Evolutionary conservation across 2,329 filamentous ascomycete species (phyloP), one percentile per base, ranked within the genome.

Genomic region (Macroventuria anomochaeta): DNA sequence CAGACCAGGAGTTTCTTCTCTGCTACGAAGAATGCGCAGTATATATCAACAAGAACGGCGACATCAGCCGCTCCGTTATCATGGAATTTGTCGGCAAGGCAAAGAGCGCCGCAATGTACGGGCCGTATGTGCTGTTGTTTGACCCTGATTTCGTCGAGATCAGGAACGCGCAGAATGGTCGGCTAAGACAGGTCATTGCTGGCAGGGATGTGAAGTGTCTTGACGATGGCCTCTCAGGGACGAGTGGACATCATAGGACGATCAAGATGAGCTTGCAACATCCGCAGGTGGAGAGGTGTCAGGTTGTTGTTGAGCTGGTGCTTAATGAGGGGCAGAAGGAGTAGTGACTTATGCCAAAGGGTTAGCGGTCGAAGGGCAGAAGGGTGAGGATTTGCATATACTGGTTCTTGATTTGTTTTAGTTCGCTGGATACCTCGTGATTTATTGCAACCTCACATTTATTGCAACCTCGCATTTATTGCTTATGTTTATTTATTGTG

Each of bases 51-150:
- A 97, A 97, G 77, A 92, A 97, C 75, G 95, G 95, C 62, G 95
- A 99, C 57, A 91, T 99, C 23, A 93, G 88, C 32, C 89, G 96
- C 38, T 91, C 89, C 23, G 91, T 97, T 53, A 93, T 97, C 68
- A 96, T 99, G 92, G 92, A 97, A 72, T 99, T 97, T 74, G 95
- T 96, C n/a, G 95, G 95, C 62, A 93, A 89, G 68, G 95, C 95
- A 1, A 88, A 88, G 58, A 86, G 87, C 11, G 93, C 93, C 2
- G 95, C 92, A 57, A 88, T 97, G 78, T 96, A 91, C 65, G 93
- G 92, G 1, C 89, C 92, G 53, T 97, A 96, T 73, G 84, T 99
- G 4, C 81, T 99, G 7, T 85, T 99, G 4, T 96, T 97, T 78
- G 95, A 97, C 73, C 88, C 90, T 18, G 93, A 97, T 74, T 99